Conservation (phyloP, 2,329 filamentous ascomycete genomes). For the Exophiala viscosa region DNA sequence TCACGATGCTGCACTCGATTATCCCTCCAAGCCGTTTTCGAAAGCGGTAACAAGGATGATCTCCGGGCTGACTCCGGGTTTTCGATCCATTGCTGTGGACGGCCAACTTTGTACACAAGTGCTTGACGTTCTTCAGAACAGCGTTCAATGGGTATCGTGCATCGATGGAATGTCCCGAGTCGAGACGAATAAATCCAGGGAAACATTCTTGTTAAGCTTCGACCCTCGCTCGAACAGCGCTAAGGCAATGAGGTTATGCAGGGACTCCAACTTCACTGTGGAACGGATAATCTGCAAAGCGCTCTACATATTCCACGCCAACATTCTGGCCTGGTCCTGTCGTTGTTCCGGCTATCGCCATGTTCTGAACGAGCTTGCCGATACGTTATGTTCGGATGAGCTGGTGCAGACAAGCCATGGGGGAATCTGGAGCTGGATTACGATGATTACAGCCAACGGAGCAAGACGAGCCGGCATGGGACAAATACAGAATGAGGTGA, state of each 20-base stretch:
- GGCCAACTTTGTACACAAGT: conserved; percentile 8
- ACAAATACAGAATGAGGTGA: conserved; percentile 10
- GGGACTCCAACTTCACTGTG: background rate
- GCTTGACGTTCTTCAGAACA: conserved; percentile 8
- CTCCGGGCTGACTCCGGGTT: conserved; percentile 10
- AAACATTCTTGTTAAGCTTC: conserved; percentile 15
- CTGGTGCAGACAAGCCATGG: conserved; percentile 2
- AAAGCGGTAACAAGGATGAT: conserved; percentile 1
- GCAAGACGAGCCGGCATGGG: conserved; percentile 12
- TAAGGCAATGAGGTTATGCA: conserved; percentile 14
- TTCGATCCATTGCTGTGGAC: conserved; percentile 9
- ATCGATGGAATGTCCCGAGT: conserved; percentile 7
- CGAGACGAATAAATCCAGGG: conserved; percentile 3
- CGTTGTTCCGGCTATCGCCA: conserved; percentile 18
- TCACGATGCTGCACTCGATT: background rate
- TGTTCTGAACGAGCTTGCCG: conserved; percentile 12
- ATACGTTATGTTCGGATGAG: conserved; percentile 1
- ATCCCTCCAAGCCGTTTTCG: conserved; percentile 5
- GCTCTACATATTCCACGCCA: conserved; percentile 18
- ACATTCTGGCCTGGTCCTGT: conserved; percentile 18
- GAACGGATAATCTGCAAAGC: conserved; percentile 16
- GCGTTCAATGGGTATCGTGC: conserved; percentile 13
- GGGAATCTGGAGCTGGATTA: conserved; percentile 13
- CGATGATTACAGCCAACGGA: conserved; percentile 17
- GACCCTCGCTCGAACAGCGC: conserved; percentile 18